Base-by-base conservation (phyloP, 331 rosid species). In the Ulmus americana region DNA sequence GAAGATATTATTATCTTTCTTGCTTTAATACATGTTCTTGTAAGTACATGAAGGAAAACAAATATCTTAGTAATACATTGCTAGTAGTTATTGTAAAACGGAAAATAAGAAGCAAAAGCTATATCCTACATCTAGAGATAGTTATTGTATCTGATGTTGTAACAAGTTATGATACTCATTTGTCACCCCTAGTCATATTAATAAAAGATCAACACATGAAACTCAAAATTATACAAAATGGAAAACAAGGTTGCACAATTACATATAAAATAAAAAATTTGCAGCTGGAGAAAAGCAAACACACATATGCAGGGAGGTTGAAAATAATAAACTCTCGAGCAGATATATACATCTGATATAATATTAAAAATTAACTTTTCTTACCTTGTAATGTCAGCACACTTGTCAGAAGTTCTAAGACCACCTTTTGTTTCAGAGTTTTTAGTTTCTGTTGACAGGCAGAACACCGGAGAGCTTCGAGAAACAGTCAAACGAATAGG, bases 371-470 rank as follows among this genome's bases (percentile, higher is more conserved):
- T 20, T 46, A 22, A 20, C 44, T 20, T 38, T 63, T 49, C 71
- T 76, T 76, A 92, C 96, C 96, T 68, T 53, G 72, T 68, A 68
- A 76, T 66, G 49, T 77, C 88, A 14, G 85, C 68, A 68, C 74
- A 63, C 72, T 80, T 88, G 80, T 72, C 83, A 61, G 55, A 79
- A 79, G 95, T 77, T 50, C 71, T 63, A 67, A 73, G 69, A 70
- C 79, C 59, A 41, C 83, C 91, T 77, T 81, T 81, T 64, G 74
- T 77, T 70, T 83, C 83, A 1, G 88, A 82, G 63, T 83, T 78
- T 53, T 77, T 79, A 69, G 80, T 70, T 67, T 88, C 88, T 42
- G 74, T 79, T n/a, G 94, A 86, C 75, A 70, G 71, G 69, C 88
- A 74, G 52, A 77, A 45, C 63, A 78, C 45, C 28, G 81, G 66